Conservation (phyloP, 352 stramenopile species). For the Phytophthora ramorum region DNA sequence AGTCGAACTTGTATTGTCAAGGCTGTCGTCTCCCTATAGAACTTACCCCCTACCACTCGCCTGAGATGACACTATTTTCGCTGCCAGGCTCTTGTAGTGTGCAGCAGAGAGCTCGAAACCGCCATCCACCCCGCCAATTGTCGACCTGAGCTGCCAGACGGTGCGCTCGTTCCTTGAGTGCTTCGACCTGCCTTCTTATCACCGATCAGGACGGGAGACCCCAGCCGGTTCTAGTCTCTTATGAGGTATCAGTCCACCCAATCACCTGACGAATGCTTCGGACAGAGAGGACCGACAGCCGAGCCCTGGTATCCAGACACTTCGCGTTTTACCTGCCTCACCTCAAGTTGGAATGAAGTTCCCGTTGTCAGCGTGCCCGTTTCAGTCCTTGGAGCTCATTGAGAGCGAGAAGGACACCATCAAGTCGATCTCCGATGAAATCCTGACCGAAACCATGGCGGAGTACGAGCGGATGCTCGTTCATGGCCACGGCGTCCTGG, state of each 20-base stretch:
- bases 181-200: constrained; percentile 25
- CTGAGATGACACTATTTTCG: constrained; percentile 6
- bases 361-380: constrained; percentile 43
- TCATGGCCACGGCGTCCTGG: constrained; percentile 42
- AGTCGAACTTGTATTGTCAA: not conserved
- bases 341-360: constrained; percentile 38
- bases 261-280: not conserved
- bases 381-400: constrained; percentile 33
- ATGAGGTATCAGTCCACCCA: constrained; percentile 4
- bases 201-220: constrained; percentile 25
- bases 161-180: constrained; percentile 15
- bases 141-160: constrained; percentile 22
- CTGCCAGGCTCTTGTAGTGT: not conserved
- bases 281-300: constrained; percentile 9
- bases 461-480: constrained; percentile 53
- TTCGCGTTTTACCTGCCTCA: constrained; percentile 25
- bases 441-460: constrained; percentile 41
- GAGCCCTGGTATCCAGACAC: constrained; percentile 11
- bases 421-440: constrained; percentile 24
- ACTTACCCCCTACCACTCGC: constrained; percentile 3
- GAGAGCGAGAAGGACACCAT: constrained; percentile 34
- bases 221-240: constrained; percentile 17
- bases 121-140: constrained; percentile 4
- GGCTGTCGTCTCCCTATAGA: constrained; percentile 5
- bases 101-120: constrained; percentile 7